Evolutionary conservation across 768 basidiomycete genomes (phyloP), one percentile per base, ranked within the genome.

Genomic region (Agaricus subrufescens): DNA sequence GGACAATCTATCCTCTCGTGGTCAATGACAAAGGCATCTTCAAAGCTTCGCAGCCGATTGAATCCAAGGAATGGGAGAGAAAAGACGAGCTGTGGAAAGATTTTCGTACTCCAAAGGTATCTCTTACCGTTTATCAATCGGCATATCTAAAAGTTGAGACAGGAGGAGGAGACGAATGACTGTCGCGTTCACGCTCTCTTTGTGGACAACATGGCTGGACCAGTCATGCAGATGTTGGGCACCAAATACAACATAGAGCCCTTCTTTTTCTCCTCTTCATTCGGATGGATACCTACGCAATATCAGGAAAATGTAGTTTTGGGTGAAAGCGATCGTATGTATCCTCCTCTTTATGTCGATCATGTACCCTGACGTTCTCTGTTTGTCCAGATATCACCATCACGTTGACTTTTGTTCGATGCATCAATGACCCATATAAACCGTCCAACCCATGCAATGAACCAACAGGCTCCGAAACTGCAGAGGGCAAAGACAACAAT

Each of bases 251-350:
- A 62, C 79, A 77, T 86, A 46, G 85, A 86, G 58, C 85, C 85
- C 1, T 86, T 85, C 66, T 86, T 83, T 66, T 86, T 81, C 60
- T 84, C 83, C 1, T 85, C 84, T 0, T 82, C 83, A 12, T 61
- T 84, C 3, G 84, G 81, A 58, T 85, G 83, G 83, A 87, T 86
- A 60, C 85, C 85, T 3, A 82, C 83, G 1, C 77, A 83, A 55
- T 87, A 81, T 50, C 79, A 83, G 59, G 84, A 85, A 61, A 76
- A 73, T 49, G 54, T 75, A 2, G 31, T 59, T 4, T 63, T 63
- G 9, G 66, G 67, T 4, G 31, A 69, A 47, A 76, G 81, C 60
- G 84, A 85, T 66, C 84, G 82, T 85, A 61, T 60, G 82, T 52
- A 10, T 26, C 75, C 0, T 78, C 80, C 61, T 81, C 79, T 62